Percentiles rank a stretch among this genome's conserved stretches.
phyloP scores from a whole-genome alignment of 2,329 filamentous ascomycete species.

The Blumeria hordei region DNA sequence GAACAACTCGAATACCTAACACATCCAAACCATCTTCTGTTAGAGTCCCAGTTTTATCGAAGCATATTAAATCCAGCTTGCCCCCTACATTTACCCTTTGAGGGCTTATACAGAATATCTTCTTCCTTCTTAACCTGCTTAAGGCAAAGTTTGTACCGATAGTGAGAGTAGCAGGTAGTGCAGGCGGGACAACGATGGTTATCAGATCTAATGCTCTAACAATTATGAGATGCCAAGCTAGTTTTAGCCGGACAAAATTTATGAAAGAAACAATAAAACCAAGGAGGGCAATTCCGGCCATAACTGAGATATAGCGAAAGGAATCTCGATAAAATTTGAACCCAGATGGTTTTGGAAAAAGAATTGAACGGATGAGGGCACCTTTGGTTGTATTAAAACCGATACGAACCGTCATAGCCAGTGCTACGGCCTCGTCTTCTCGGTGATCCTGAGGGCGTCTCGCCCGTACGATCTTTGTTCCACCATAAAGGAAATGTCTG shows the following conservation, averaged over 20 bases:
- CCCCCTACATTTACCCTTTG: conserved; percentile 92
- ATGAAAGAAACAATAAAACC: conserved; percentile 80
- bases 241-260: conserved; percentile 68
- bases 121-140: conserved; percentile 58
- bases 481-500: conserved; percentile 77
- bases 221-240: conserved; percentile 78
- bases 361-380: conserved; percentile 84
- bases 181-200: conserved; percentile 90
- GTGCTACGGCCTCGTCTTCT: conserved; percentile 67
- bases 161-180: conserved; percentile 77
- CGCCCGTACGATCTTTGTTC: conserved; percentile 84
- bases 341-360: conserved; percentile 92
- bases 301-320: conserved; percentile 92
- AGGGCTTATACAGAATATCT: conserved; percentile 94
- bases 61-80: conserved; percentile 88
- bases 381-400: conserved; percentile 97
- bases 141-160: conserved; percentile 95
- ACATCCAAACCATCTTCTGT: conserved; percentile 94
- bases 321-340: conserved; percentile 98
- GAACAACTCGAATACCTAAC: conserved; percentile 61
- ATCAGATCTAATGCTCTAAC: conserved; percentile 84
- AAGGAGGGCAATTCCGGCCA: conserved; percentile 63
- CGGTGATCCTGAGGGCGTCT: conserved; percentile 67
- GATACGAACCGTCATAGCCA: conserved; percentile 80
- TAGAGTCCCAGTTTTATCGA: conserved; percentile 95